Conservation (phyloP, 2,329 filamentous ascomycete species). For the Sporothrix euskadiensis region DNA sequence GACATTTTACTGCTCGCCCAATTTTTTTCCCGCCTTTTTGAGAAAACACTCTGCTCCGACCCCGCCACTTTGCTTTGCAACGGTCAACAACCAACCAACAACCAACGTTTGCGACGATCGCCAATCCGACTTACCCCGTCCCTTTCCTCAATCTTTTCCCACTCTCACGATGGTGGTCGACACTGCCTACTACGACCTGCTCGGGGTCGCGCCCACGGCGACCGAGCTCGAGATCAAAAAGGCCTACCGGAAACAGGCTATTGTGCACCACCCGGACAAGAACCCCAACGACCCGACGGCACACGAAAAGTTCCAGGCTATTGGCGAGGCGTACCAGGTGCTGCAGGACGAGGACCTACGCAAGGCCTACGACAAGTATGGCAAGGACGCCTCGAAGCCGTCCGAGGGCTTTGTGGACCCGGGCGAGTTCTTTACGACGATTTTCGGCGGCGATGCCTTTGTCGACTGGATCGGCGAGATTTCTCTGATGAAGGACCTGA, state of each 20-base stretch:
- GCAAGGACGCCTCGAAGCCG: conserved; percentile 91
- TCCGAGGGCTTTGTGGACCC: conserved; percentile 93
- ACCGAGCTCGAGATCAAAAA: conserved; percentile 95
- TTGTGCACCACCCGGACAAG: conserved; percentile 94
- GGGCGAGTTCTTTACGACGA: conserved; percentile 96
- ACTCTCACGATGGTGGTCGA: conserved; percentile 73
- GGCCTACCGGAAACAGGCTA: conserved; percentile 91
- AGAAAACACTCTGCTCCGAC: not conserved
- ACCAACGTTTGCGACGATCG: not conserved
- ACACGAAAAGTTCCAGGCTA: conserved; percentile 89
- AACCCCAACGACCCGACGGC: conserved; percentile 95
- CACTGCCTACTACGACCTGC: conserved; percentile 82
- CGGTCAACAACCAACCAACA: not conserved
- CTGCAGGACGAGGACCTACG: conserved; percentile 85
- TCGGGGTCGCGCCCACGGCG: conserved; percentile 81
- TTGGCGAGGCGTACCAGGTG: conserved; percentile 74
- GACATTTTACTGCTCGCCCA: not conserved
- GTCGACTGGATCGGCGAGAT: conserved; percentile 97
- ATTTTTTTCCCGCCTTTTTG: not conserved
- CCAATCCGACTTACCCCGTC: not conserved
- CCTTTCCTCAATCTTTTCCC: conserved; percentile 25
- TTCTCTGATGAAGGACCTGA: conserved; percentile 96
- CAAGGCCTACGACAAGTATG: conserved; percentile 93
- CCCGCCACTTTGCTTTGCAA: not conserved
- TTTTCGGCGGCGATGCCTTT: conserved; percentile 96